Conservation (phyloP, 345 rosid species). For the Iberis pinnata region DNA sequence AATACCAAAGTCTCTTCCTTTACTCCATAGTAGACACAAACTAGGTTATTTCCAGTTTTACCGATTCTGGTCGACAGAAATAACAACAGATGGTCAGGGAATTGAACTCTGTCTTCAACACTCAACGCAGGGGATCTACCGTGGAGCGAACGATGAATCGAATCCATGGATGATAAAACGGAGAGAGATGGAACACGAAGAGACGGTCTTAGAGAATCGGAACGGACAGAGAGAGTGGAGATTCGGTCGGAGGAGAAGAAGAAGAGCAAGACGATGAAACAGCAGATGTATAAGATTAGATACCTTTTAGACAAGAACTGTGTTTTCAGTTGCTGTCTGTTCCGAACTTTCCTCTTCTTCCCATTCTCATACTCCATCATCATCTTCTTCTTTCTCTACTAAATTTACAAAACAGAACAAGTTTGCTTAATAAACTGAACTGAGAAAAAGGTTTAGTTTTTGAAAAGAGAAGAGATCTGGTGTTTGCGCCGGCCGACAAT, state of each 20-base stretch:
- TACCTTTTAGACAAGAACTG: conserved; percentile 50
- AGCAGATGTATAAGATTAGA: conserved; percentile 40
- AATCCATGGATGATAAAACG: conserved; percentile 44
- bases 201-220: conserved; percentile 52
- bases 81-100: conserved; percentile 76
- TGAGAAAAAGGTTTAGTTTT: conserved; percentile 10
- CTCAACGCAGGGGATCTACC: conserved; percentile 30
- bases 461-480: conserved; percentile 26
- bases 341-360: conserved; percentile 64
- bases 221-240: conserved; percentile 31
- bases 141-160: conserved; percentile 37
- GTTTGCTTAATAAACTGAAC: conserved; percentile 14
- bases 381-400: conserved; percentile 11
- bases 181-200: conserved; percentile 45
- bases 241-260: conserved; percentile 57
- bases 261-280: conserved; percentile 53
- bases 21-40: conserved; percentile 53
- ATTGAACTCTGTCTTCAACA: conserved; percentile 56
- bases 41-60: conserved; percentile 25
- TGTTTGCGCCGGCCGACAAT: conserved; percentile 20
- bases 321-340: conserved; percentile 34
- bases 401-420: background rate
- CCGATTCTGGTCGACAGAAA: conserved; percentile 38
- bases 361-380: conserved; percentile 71
- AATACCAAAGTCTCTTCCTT: conserved; percentile 21